Evolutionary conservation across 345 rosid species (phyloP).

Genomic region (Citrus mangshanensis): DNA sequence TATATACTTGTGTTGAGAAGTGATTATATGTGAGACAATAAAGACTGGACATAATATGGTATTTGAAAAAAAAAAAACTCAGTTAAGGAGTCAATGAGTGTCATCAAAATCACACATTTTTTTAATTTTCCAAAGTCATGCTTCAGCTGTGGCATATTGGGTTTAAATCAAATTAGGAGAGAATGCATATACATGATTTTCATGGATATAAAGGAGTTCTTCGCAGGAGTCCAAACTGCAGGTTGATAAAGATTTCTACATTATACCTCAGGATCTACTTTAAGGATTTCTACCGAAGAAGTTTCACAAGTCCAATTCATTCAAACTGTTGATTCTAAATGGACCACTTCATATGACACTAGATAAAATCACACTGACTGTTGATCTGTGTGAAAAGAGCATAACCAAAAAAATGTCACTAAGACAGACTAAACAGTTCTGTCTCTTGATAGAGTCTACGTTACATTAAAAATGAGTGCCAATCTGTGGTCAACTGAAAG

Average conservation of each 20-base stretch:
- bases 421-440: not conserved
- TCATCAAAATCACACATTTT: not conserved
- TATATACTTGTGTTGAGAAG: conserved; percentile 13
- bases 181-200: not conserved
- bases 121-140: not conserved
- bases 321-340: not conserved
- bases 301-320: not conserved
- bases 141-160: not conserved
- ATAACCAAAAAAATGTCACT: not conserved
- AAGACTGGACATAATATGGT: not conserved
- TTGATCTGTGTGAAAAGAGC: conserved; percentile 2
- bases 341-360: not conserved
- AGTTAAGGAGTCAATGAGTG: not conserved
- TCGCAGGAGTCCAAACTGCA: not conserved
- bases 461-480: not conserved
- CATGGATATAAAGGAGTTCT: not conserved
- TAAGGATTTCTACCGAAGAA: not conserved
- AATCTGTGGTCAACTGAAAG: not conserved
- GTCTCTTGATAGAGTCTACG: not conserved
- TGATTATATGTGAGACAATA: conserved; percentile 1
- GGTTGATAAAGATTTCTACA: not conserved
- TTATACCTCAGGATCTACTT: not conserved
- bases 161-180: not conserved
- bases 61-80: not conserved
- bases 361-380: not conserved